phyloP scores from a whole-genome alignment of 2,329 filamentous ascomycete genomes.

The Penicillium sp. region DNA sequence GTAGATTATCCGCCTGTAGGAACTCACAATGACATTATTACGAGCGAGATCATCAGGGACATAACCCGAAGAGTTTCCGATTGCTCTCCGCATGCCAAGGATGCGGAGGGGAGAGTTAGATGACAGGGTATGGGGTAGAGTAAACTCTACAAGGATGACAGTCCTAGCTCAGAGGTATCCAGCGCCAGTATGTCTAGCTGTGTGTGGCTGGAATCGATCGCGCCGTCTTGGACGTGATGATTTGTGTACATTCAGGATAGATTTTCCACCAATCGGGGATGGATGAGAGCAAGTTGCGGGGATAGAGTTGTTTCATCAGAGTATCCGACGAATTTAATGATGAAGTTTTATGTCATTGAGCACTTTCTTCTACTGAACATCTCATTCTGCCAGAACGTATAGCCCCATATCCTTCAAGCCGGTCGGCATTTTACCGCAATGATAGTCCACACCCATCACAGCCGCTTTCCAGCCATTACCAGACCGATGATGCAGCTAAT shows the following conservation, averaged over 20 bases:
- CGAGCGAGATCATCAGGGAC: conserved; percentile 12
- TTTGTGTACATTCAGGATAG: conserved; percentile 6
- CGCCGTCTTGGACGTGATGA: conserved; percentile 18
- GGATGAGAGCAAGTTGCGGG: background rate
- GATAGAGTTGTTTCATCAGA: background rate
- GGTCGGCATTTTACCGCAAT: background rate
- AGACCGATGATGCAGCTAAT: conserved; percentile 43
- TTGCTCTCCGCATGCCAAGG: conserved; percentile 26
- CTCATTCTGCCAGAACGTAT: no score
- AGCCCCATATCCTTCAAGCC: background rate
- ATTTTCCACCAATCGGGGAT: conserved; percentile 28
- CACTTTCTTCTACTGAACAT: background rate
- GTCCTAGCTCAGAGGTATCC: background rate
- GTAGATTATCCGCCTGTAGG: conserved; percentile 32
- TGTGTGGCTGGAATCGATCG: conserved; percentile 11
- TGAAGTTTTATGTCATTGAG: no score
- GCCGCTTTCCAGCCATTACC: conserved; percentile 39
- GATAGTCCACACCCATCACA: conserved; percentile 14
- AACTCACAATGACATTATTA: conserved; percentile 3
- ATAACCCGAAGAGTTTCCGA: background rate
- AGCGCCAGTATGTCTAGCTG: background rate
- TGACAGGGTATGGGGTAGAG: background rate
- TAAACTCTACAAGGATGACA: background rate
- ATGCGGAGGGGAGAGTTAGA: conserved; percentile 9
- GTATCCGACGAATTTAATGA: background rate